Evolutionary conservation across 352 stramenopile genomes (phyloP).

Genomic region (Phytophthora megakarya): DNA sequence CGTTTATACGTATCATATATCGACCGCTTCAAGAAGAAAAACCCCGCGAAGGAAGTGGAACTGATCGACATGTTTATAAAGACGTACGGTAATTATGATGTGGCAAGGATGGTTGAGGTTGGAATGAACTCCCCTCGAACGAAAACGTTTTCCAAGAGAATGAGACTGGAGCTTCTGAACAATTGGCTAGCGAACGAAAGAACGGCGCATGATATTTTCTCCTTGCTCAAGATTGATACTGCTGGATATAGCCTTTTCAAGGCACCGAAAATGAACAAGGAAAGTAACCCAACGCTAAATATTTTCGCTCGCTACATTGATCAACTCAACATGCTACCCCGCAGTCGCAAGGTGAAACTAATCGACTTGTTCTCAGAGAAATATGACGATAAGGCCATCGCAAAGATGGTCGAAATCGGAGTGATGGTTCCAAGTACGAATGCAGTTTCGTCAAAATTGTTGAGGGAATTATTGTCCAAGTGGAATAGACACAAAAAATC

Average conservation of each 20-base stretch:
- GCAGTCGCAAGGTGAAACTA: not conserved
- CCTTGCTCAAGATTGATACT: constrained; percentile 2
- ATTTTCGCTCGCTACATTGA: not conserved
- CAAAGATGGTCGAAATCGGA: constrained; percentile 1
- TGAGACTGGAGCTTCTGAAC: not conserved
- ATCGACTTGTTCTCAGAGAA: constrained; percentile 6
- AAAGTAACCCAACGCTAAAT: not conserved
- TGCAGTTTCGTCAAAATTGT: not conserved
- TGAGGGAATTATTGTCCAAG: not conserved
- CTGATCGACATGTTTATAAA: constrained; percentile 15
- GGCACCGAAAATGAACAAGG: not conserved
- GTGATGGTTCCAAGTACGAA: not conserved
- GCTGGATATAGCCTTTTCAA: not conserved
- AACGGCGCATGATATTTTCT: not conserved
- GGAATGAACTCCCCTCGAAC: not conserved
- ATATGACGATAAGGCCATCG: constrained; percentile 5
- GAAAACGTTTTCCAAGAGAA: not conserved
- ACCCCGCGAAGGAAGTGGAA: not conserved
- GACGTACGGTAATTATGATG: not conserved
- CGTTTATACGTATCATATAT: not conserved
- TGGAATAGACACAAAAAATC: not conserved
- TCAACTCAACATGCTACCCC: constrained; percentile 5
- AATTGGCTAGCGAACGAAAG: not conserved
- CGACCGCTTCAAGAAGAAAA: constrained; percentile 11
- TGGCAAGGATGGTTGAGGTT: constrained; percentile 2